A percentile compares a stretch with the other conserved stretches of the same genome.
These are phyloP conservation scores for Talaromyces sp. DNA, from an alignment of 2,329 filamentous ascomycete species.

Conservation along the genomic window DNA sequence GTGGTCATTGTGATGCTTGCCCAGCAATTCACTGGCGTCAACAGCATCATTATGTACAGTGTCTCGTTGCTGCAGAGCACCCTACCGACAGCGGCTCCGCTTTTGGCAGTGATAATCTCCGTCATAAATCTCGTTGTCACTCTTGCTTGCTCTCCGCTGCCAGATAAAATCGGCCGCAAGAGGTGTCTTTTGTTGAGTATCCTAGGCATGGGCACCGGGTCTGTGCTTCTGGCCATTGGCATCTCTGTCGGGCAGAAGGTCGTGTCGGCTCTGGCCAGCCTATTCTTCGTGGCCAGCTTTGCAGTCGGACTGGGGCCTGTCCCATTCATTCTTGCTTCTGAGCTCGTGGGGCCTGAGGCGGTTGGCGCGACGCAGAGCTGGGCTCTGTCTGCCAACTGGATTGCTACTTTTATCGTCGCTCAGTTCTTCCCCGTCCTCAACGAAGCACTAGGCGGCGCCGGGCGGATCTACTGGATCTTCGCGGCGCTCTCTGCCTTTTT, in stretches of 20 bases:
- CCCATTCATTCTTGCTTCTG: slow-evolving; percentile 87
- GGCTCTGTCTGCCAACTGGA: slow-evolving; percentile 80
- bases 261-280: slow-evolving; percentile 73
- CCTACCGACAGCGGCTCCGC: slow-evolving; percentile 71
- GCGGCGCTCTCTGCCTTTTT: slow-evolving; percentile 65
- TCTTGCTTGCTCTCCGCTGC: slow-evolving; percentile 71
- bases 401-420: slow-evolving; percentile 85
- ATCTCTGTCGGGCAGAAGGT: slow-evolving; percentile 69
- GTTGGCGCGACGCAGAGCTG: slow-evolving; percentile 89
- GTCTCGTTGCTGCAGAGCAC: slow-evolving; percentile 80
- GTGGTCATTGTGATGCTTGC: slow-evolving; percentile 87
- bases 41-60: slow-evolving; percentile 98
- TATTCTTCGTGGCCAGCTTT: slow-evolving; percentile 84
- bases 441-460: slow-evolving; percentile 66
- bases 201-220: slow-evolving; percentile 73
- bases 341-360: slow-evolving; percentile 84
- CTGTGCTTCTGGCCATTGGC: slow-evolving; percentile 71
- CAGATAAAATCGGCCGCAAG: slow-evolving; percentile 85
- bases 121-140: slow-evolving; percentile 82
- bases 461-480: slow-evolving; percentile 91
- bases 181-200: slow-evolving; percentile 77
- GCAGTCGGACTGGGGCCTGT: slow-evolving; percentile 88
- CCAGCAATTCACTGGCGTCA: slow-evolving; percentile 90
- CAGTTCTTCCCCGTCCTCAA: slow-evolving; percentile 93
- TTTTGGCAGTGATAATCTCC: slow-evolving; percentile 84